Evolutionary conservation across 2,329 filamentous ascomycete species (phyloP).

Genomic region (Cordyceps tenuipes): DNA sequence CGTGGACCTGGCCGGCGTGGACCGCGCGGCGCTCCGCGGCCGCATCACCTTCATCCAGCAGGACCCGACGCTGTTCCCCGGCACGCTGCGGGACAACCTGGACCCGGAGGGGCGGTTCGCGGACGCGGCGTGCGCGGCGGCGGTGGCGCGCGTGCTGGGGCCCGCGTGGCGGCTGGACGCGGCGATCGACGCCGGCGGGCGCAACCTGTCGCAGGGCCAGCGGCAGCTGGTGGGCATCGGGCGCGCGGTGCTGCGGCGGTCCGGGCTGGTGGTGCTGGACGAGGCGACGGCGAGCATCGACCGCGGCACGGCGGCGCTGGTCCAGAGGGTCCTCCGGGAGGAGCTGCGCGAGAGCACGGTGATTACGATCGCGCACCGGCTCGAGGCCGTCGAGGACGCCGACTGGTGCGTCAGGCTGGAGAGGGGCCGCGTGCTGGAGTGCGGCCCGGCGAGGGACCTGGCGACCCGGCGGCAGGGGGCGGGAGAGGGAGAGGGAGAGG

Average conservation of each 20-base stretch:
- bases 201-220: conserved; percentile 55
- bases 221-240: conserved; percentile 54
- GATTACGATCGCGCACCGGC: conserved; percentile 57
- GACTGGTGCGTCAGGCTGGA: conserved; percentile 48
- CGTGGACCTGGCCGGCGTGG: conserved; percentile 42
- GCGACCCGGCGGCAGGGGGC: not conserved
- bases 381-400: conserved; percentile 53
- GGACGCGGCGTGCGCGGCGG: conserved; percentile 39
- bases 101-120: conserved; percentile 57
- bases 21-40: conserved; percentile 47
- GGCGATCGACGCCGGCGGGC: conserved; percentile 50
- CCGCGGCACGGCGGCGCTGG: conserved; percentile 46
- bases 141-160: conserved; percentile 53
- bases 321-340: conserved; percentile 48
- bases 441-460: conserved; percentile 30
- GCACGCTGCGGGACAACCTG: conserved; percentile 54
- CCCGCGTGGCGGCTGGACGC: conserved; percentile 38
- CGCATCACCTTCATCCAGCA: conserved; percentile 57
- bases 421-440: conserved; percentile 40
- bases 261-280: conserved; percentile 54
- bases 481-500: not conserved
- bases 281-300: conserved; percentile 59
- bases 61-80: conserved; percentile 54
- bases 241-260: conserved; percentile 50
- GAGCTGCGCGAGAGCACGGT: conserved; percentile 50